Evolutionary conservation across 2,329 filamentous ascomycete genomes (phyloP), one percentile per base, ranked within the genome.

Genomic region (Zalaria obscura): DNA sequence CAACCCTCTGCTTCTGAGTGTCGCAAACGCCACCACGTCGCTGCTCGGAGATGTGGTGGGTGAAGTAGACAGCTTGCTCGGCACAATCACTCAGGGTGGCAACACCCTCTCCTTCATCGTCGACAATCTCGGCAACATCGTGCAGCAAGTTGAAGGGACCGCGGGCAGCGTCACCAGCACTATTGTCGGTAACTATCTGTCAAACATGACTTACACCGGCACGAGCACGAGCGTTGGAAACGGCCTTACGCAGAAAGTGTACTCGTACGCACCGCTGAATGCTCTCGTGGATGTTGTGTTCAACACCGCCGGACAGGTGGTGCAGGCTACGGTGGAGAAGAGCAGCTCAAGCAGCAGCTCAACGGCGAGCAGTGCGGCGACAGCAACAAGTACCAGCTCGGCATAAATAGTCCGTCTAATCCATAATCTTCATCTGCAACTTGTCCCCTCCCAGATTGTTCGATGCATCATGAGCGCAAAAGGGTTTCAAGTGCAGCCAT

Each of bases 51-150:
- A 63, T 4, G 71, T 76, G 5, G 64, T 77, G 7, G 73, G 72
- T 25, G 72, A 65, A 0, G 72, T 77, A 60, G 74, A 77, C 48
- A 73, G 74, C 0, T 59, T 78, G 28, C 65, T 78, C 3, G 75
- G 74, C 5, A 70, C 68, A 18, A 72, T 78, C 47, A 70, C 72
- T 2, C 70, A 75, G 47, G 71, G 72, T 32, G 52, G 51, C 39
- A 50, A 39, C 5, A 66, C 61, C 10, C 66, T 73, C 55, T 75
- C 69, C 36, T 54, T 53, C 41, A 31, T 55, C 27, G 52, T 78
- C 47, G 75, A 78, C 56, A 78, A 78, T 50, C 61, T 78, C 2
- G 75, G 75, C 31, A 77, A 78, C 48, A 77, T 78, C 46, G 71
- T 78, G 1, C 73, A 77, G 50, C 68, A 77, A 49, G 71, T 76